phyloP scores from a whole-genome alignment of 345 rosid genomes.

The Xanthoceras sorbifolium region DNA sequence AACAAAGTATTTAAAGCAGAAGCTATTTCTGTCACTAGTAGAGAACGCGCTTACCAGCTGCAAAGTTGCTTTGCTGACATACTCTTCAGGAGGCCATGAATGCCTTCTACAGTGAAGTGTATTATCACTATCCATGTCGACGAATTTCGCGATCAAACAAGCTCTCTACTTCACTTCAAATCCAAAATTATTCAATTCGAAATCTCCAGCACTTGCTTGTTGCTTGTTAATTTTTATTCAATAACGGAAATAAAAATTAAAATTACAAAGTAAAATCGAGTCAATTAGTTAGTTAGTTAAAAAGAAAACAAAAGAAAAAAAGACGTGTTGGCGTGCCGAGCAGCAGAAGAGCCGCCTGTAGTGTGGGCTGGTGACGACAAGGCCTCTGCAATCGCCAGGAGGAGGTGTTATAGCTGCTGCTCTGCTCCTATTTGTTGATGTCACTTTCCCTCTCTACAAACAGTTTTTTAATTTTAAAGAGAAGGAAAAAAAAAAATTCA shows the following conservation, averaged over 20 bases:
- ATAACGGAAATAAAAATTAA: neutral
- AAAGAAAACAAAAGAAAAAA: neutral
- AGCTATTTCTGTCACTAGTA: neutral
- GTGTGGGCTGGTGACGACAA: neutral
- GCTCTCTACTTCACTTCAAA: neutral
- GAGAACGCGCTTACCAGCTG: slow-evolving; percentile 61
- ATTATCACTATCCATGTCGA: slow-evolving; percentile 70
- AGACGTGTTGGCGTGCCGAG: slow-evolving; percentile 41
- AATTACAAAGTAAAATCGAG: neutral
- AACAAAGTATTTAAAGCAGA: no score
- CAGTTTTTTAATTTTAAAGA: neutral
- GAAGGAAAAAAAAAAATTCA: neutral
- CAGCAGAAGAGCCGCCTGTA: slow-evolving; percentile 37
- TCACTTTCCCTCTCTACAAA: neutral
- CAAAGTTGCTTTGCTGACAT: slow-evolving; percentile 64
- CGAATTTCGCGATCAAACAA: slow-evolving; percentile 10
- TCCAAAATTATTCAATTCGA: neutral
- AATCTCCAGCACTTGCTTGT: neutral
- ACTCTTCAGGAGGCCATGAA: slow-evolving; percentile 97
- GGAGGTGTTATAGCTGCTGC: slow-evolving; percentile 25
- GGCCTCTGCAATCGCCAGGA: slow-evolving; percentile 37
- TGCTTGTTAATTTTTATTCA: no score
- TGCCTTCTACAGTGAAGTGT: slow-evolving; percentile 80
- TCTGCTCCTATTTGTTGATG: neutral
- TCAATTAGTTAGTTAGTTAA: neutral